A percentile compares a stretch with the other conserved stretches of the same genome.
Evolutionary conservation across 371 early-diverging fungal genomes (phyloP).

Genomic region (Haplosporangium sp.): DNA sequence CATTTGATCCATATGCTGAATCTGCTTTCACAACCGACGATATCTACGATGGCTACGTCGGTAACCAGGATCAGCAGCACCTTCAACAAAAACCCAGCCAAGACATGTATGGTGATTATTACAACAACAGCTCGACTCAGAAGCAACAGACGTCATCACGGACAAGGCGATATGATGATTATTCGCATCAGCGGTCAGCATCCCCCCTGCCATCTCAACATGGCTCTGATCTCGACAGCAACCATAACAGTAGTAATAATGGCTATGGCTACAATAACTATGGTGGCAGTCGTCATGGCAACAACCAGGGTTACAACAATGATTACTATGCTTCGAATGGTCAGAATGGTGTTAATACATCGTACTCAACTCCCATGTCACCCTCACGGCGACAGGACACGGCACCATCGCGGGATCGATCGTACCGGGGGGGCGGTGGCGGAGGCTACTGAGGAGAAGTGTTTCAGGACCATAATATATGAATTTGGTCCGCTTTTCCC

Average conservation of each 20-base stretch:
- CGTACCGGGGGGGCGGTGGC: conserved; percentile 7
- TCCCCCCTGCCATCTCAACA: conserved; percentile 43
- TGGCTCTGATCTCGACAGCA: conserved; percentile 42
- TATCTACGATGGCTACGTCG: conserved; percentile 23
- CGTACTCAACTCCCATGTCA: conserved; percentile 14
- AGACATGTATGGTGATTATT: conserved; percentile 19
- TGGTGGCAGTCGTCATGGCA: background rate
- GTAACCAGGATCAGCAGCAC: conserved; percentile 22
- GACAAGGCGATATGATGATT: conserved; percentile 21
- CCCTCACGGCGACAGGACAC: conserved; percentile 32
- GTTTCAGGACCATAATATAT: background rate
- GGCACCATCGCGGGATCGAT: background rate
- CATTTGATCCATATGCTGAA: conserved; percentile 36
- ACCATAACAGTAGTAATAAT: conserved; percentile 17
- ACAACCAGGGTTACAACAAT: conserved; percentile 17
- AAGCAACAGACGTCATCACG: background rate
- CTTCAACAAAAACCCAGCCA: conserved; percentile 14
- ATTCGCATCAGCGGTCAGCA: conserved; percentile 22
- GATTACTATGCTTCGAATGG: conserved; percentile 16
- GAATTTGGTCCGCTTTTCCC: background rate
- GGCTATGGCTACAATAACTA: conserved; percentile 9
- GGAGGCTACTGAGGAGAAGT: conserved; percentile 3
- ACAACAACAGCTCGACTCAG: conserved; percentile 5
- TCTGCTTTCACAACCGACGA: conserved; percentile 31
- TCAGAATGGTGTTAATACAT: background rate